These are phyloP conservation scores for Mycena epipterygia DNA, from an alignment of 768 basidiomycete genomes.

Conservation along the genomic window DNA sequence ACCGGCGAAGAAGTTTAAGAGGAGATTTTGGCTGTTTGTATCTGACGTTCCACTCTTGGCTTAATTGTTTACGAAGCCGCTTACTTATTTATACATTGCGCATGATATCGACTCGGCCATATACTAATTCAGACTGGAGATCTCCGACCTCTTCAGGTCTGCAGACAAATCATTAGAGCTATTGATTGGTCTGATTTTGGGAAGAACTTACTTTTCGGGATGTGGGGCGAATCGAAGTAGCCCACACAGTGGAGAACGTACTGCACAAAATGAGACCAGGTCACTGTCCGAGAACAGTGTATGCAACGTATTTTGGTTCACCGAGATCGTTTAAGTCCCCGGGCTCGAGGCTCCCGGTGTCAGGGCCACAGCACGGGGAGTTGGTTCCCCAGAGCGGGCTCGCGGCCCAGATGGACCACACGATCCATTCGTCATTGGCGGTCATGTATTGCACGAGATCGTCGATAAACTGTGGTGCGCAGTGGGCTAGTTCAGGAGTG, in stretches of 20 bases:
- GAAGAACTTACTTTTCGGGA: slow-evolving; percentile 49
- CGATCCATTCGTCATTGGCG: slow-evolving; percentile 60
- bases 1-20: too few species aligned
- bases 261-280: too few species aligned
- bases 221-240: slow-evolving; percentile 51
- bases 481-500: too few species aligned
- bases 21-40: too few species aligned
- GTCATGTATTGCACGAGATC: slow-evolving; percentile 57
- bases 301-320: slow-evolving; percentile 51
- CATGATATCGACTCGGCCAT: too few species aligned
- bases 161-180: background rate
- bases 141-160: slow-evolving; percentile 38
- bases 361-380: slow-evolving; percentile 59
- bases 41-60: too few species aligned
- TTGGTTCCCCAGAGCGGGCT: slow-evolving; percentile 60
- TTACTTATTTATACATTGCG: too few species aligned
- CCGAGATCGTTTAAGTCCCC: slow-evolving; percentile 53
- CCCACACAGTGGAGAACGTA: slow-evolving; percentile 56
- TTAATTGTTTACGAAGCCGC: too few species aligned
- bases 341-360: slow-evolving; percentile 60
- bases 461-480: slow-evolving; percentile 46
- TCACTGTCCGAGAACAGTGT: too few species aligned
- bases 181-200: too few species aligned
- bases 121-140: slow-evolving; percentile 25
- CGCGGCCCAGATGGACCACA: slow-evolving; percentile 64